Evolutionary conservation across 805 yeast species (phyloP).

Genomic region (Kregervanrija delftensis): DNA sequence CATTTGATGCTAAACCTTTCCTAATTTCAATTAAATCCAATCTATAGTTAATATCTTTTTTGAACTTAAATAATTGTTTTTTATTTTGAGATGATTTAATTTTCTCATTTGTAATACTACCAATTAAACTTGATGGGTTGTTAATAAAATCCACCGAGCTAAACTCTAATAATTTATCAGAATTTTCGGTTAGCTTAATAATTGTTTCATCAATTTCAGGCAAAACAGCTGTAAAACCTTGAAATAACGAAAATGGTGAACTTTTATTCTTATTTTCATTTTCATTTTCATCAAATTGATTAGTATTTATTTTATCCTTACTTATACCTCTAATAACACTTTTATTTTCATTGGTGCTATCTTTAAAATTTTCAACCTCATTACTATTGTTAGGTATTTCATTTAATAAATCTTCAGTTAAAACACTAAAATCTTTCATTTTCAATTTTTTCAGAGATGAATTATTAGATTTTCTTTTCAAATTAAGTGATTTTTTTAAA

Average conservation of each 20-base stretch:
- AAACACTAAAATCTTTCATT: slow-evolving; percentile 38
- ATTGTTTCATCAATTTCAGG: slow-evolving; percentile 44
- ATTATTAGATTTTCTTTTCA: no score
- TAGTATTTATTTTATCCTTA: no score
- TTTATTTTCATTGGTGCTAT: slow-evolving; percentile 11
- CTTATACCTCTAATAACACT: no score
- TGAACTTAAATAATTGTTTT: slow-evolving; percentile 30
- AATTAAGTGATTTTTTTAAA: neutral
- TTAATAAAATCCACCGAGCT: neutral
- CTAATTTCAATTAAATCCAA: slow-evolving; percentile 54
- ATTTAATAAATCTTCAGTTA: slow-evolving; percentile 56
- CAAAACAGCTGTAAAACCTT: slow-evolving; percentile 58
- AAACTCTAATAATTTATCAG: slow-evolving; percentile 5
- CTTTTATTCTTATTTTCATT: neutral
- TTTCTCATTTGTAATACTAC: slow-evolving; percentile 34
- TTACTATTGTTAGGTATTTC: slow-evolving; percentile 38
- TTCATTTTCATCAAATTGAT: neutral
- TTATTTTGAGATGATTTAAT: slow-evolving; percentile 37
- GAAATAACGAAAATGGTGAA: slow-evolving; percentile 47
- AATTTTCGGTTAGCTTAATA: slow-evolving; percentile 20
- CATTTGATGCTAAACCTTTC: slow-evolving; percentile 57
- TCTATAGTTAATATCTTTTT: slow-evolving; percentile 34
- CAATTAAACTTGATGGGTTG: slow-evolving; percentile 12
- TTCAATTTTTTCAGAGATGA: neutral
- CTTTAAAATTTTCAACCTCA: slow-evolving; percentile 3